Evolutionary conservation across 2,329 filamentous ascomycete genomes (phyloP), one percentile per base, ranked within the genome.

Genomic region (Teratosphaeria gauchensis): DNA sequence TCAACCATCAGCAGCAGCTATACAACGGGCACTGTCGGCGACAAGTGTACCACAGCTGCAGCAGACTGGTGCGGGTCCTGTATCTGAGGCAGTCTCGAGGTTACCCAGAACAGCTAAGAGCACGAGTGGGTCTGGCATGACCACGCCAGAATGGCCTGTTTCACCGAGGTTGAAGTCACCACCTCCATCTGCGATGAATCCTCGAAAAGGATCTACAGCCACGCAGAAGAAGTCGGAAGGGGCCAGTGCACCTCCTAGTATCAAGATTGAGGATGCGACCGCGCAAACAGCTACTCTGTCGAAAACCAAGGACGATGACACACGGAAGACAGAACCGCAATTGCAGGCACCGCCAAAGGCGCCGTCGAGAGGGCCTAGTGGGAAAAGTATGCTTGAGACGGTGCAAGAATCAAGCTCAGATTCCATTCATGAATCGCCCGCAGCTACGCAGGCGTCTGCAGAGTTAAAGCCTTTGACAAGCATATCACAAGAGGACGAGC

Each of bases 91-190:
- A 6, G 77, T 78, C 30, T 75, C 82, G 66, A 85, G 85, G 74
- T 77, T 83, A 57, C 80, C 85, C 52, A 83, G 65, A 42, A 59
- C 56, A 19, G 87, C 14, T 81, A 86, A 67, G 90, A 91, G 72
- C 76, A 77, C 62, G 69, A 73, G 55, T 71, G 73, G 72, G 21
- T 71, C 71, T 58, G 74, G 75, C 54, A 75, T 77, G 57, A 76
- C 68, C 59, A 80, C 80, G 56, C 84, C 84, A 62, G 82, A 86
- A 73, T 92, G 89, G 88, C 88, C 89, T 30, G 76, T 87, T 61
- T 92, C 89, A 53, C 89, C 89, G 53, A 82, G 89, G 62, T 72
- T 94, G 63, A 88, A 86, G 71, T 68, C 89, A 7, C 89, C 89
- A 57, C 88, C 89, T 21, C 88, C 88, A 12, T 70, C 76, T 42